These are phyloP conservation scores for Phytopythium mirpurense DNA, from an alignment of 352 stramenopile species.

Conservation along the genomic window DNA sequence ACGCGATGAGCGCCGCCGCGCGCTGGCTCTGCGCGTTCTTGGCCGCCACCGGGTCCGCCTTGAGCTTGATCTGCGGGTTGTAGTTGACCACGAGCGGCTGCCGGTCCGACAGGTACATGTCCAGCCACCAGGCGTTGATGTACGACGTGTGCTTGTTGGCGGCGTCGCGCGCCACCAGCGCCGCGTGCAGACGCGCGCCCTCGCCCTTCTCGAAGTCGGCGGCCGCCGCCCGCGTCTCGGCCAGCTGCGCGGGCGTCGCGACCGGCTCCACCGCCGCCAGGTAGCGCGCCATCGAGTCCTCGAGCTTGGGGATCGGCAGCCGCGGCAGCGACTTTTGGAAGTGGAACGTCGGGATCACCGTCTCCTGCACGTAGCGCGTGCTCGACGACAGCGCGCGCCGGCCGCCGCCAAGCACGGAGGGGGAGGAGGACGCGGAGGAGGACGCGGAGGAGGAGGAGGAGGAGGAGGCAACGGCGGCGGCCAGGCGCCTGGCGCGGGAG, in stretches of 20 bases:
- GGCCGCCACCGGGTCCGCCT: slow-evolving; percentile 65
- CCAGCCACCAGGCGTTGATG: slow-evolving; percentile 91
- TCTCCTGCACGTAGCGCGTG: slow-evolving; percentile 77
- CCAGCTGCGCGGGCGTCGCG: slow-evolving; percentile 45
- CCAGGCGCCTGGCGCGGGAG: too few relatives aligned
- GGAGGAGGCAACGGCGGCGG: too few relatives aligned
- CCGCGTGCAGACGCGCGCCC: slow-evolving; percentile 62
- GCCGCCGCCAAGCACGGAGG: too few relatives aligned
- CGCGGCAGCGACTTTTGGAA: slow-evolving; percentile 85
- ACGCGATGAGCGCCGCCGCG: slow-evolving; percentile 83
- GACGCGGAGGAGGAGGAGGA: too few relatives aligned
- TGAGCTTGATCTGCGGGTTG: slow-evolving; percentile 89
- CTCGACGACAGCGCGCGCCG: slow-evolving; percentile 22
- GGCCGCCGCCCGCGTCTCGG: slow-evolving; percentile 48
- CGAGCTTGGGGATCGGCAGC: slow-evolving; percentile 84
- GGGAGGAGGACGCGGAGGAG: too few relatives aligned
- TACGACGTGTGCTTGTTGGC: slow-evolving; percentile 86
- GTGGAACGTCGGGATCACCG: slow-evolving; percentile 83
- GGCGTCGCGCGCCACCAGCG: slow-evolving; percentile 72
- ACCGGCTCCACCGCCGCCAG: slow-evolving; percentile 73
- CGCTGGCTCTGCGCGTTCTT: slow-evolving; percentile 86
- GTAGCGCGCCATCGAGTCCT: slow-evolving; percentile 80
- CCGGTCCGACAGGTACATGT: slow-evolving; percentile 89
- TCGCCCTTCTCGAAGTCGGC: slow-evolving; percentile 48
- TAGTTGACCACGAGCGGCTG: slow-evolving; percentile 88